These are phyloP conservation scores for Pichia eremophila DNA, from an alignment of 805 yeast genomes.

Conservation along the genomic window DNA sequence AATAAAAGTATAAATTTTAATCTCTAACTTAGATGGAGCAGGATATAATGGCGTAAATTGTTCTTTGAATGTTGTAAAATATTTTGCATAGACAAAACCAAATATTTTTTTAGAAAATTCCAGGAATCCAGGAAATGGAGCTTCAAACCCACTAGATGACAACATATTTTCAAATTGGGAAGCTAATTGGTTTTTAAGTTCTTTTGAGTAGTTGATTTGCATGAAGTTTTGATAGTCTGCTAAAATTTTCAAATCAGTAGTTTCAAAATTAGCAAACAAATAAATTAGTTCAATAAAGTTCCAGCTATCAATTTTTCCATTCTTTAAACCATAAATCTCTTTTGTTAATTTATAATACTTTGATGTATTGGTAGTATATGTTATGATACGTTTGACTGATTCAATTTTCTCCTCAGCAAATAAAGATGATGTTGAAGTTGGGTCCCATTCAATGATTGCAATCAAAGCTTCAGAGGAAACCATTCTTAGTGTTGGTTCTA, in stretches of 20 bases:
- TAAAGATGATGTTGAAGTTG: background rate
- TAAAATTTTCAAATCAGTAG: background rate
- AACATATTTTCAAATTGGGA: background rate
- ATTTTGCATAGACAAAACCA: too few species aligned
- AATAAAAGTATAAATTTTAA: background rate
- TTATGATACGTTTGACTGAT: background rate
- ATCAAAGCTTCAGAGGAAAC: background rate
- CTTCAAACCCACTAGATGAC: background rate
- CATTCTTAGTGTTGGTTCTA: background rate
- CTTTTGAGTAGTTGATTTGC: background rate
- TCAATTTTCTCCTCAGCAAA: background rate
- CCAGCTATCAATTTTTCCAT: background rate
- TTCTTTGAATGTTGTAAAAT: background rate
- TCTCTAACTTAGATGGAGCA: background rate
- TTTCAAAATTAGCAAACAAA: background rate
- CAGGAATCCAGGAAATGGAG: background rate
- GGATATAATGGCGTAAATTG: constrained; percentile 7
- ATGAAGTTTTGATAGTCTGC: background rate
- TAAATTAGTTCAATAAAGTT: background rate
- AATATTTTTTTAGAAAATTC: too few species aligned
- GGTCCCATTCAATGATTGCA: background rate
- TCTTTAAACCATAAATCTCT: background rate
- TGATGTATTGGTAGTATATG: background rate
- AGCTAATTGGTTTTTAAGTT: background rate
- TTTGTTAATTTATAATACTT: background rate